Evolutionary conservation across 2,329 filamentous ascomycete species (phyloP), one percentile per base, ranked within the genome.

Genomic region (Pseudocercospora macadamiae): DNA sequence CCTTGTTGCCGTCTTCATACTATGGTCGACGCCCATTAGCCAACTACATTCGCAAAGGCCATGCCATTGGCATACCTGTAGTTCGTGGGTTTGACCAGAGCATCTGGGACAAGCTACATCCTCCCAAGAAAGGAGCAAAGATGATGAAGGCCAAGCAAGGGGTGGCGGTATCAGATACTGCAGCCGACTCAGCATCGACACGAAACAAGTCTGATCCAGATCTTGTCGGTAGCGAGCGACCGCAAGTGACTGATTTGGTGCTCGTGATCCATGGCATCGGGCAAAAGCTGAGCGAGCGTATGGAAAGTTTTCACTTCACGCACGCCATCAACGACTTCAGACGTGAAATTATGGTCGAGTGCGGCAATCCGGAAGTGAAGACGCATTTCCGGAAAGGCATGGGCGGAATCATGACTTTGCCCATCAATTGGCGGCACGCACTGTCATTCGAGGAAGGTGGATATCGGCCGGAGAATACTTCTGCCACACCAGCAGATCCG

Each of bases 291-390:
- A 96, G 93, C 0, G 92, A 99, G 72, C 83, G 93, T 10, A 91
- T 97, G 61, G 93, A 97, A 74, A 96, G 91, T 67, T 99, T 93
- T 68, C 91, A 97, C 73, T 99, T 99, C 69, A 99, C 95, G 0
- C 93, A 97, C 73, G 90, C 92, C 4, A 93, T 97, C 72, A 97
- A 96, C 70, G 85, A 88, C 0, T 95, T 99, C 66, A 86, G 95
- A 10, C 84, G 93, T 59, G 87, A 91, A 18, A 84, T 97, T 57
- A 96, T 96, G 65, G 80, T 93, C 51, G 93, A 99, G 71, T 82
- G 96, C 36, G 84, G 85, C 26, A 90, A 83, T 30, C 85, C 89
- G 2, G 80, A 83, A 7, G 88, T 97, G n/a, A 90, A 87, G 72
- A 82, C 85, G 0, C 83, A 91, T 54, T 80, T 97, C 16, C 86